These are phyloP conservation scores for Microcera coccophila DNA, from an alignment of 2,329 filamentous ascomycete genomes.

Conservation along the genomic window DNA sequence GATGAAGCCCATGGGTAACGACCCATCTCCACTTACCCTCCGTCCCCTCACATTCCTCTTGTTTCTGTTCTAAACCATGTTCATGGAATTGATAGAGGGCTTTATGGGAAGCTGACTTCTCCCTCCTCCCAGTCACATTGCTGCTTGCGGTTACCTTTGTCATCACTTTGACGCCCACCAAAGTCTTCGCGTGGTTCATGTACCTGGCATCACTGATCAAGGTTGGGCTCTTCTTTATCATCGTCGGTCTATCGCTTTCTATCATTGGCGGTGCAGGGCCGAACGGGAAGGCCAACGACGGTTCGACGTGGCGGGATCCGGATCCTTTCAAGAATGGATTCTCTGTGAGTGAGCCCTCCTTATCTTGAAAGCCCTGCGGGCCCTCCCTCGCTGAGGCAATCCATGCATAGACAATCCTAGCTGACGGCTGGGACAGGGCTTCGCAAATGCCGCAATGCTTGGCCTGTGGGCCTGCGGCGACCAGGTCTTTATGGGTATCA, in stretches of 20 bases:
- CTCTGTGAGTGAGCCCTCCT: conserved; percentile 3
- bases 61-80: conserved; percentile 14
- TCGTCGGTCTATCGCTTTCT: conserved; percentile 8
- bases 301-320: conserved; percentile 10
- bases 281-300: conserved; percentile 4
- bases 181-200: conserved; percentile 6
- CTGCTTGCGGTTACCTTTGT: background rate
- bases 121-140: conserved; percentile 5
- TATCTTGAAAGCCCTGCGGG: background rate
- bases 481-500: conserved; percentile 22
- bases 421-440: conserved; percentile 10
- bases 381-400: background rate
- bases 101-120: conserved; percentile 18
- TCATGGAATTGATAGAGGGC: conserved; percentile 14
- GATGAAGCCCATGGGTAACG: too few species aligned
- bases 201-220: conserved; percentile 15
- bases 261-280: conserved; percentile 15
- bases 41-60: too few species aligned
- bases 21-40: too few species aligned
- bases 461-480: conserved; percentile 20
- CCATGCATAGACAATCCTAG: background rate
- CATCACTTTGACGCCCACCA: conserved; percentile 4
- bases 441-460: conserved; percentile 16
- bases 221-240: conserved; percentile 15
- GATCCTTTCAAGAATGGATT: conserved; percentile 15